phyloP scores from a whole-genome alignment of 164 flowering plant species.

The Houttuynia cordata region DNA sequence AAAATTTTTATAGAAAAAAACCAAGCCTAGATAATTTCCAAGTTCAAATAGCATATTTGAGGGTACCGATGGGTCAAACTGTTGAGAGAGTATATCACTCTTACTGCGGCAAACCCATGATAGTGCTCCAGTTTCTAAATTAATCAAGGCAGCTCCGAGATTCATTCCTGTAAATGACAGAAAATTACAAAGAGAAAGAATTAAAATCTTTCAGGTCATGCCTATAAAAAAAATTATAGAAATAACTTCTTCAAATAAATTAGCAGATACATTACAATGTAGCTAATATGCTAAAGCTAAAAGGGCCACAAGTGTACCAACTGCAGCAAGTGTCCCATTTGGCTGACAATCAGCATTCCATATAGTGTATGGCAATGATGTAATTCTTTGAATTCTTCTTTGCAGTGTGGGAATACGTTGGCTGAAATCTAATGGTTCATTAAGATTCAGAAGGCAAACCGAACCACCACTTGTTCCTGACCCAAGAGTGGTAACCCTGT shows the following conservation, averaged over 20 bases:
- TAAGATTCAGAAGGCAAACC: constrained; percentile 36
- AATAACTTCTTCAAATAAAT: too few species aligned
- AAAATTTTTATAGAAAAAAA: background rate
- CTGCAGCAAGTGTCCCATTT: constrained; percentile 33
- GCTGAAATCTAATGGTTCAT: constrained; percentile 32
- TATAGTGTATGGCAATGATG: constrained; percentile 47
- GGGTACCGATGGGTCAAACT: constrained; percentile 62
- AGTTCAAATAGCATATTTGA: background rate
- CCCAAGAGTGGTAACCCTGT: constrained; percentile 71
- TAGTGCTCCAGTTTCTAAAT: constrained; percentile 45
- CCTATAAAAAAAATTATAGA: too few species aligned
- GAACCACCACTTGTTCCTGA: constrained; percentile 57
- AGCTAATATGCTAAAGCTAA: background rate
- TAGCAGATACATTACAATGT: too few species aligned
- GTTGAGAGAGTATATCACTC: constrained; percentile 78
- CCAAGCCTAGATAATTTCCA: background rate
- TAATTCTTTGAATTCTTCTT: constrained; percentile 21
- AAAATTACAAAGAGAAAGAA: background rate
- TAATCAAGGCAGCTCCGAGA: constrained; percentile 57
- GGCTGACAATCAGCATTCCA: constrained; percentile 71
- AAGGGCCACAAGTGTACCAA: constrained; percentile 29
- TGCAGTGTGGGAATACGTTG: constrained; percentile 8
- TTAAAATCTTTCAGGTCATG: too few species aligned
- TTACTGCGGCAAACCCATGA: constrained; percentile 49
- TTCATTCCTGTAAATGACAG: constrained; percentile 41